phyloP scores from a whole-genome alignment of 768 basidiomycete species.

The Dacryopinax primogenitus region DNA sequence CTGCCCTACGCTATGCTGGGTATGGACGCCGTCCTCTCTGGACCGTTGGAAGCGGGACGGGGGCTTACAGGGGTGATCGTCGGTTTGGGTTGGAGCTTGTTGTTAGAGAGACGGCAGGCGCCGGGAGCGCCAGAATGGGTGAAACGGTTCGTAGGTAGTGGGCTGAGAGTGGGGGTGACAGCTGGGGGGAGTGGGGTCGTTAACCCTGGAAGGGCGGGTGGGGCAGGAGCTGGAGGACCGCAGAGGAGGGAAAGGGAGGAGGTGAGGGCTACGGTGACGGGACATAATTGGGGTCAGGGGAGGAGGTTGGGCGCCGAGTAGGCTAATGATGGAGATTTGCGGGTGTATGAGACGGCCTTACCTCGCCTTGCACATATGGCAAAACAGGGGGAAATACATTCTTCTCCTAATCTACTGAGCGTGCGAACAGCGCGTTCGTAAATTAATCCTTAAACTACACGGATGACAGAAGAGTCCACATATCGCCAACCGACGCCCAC shows the following conservation, averaged over 20 bases:
- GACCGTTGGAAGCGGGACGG: conserved; percentile 38
- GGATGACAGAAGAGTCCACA: no score
- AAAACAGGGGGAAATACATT: no score
- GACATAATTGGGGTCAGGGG: conserved; percentile 18
- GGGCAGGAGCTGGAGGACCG: not conserved
- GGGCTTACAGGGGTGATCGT: conserved; percentile 57
- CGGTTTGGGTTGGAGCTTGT: conserved; percentile 65
- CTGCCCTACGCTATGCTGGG: conserved; percentile 62
- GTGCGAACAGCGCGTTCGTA: no score
- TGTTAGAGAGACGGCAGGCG: conserved; percentile 9
- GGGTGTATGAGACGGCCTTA: no score
- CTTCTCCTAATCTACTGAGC: no score
- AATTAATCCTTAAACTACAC: no score
- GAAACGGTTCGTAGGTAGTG: conserved; percentile 7
- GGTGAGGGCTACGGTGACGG: not conserved
- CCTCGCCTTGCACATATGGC: no score
- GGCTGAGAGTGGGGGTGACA: not conserved
- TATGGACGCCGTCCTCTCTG: conserved; percentile 52
- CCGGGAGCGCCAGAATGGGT: conserved; percentile 10
- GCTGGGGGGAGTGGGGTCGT: conserved; percentile 1
- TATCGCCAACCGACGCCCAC: no score
- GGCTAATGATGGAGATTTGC: not conserved
- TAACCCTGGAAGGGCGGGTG: conserved; percentile 1
- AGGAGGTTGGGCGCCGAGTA: conserved; percentile 14
- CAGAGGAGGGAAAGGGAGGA: not conserved